These are phyloP conservation scores for Debaryomycetaceae sp. DNA, from an alignment of 1,139 yeast species.

Conservation along the genomic window DNA sequence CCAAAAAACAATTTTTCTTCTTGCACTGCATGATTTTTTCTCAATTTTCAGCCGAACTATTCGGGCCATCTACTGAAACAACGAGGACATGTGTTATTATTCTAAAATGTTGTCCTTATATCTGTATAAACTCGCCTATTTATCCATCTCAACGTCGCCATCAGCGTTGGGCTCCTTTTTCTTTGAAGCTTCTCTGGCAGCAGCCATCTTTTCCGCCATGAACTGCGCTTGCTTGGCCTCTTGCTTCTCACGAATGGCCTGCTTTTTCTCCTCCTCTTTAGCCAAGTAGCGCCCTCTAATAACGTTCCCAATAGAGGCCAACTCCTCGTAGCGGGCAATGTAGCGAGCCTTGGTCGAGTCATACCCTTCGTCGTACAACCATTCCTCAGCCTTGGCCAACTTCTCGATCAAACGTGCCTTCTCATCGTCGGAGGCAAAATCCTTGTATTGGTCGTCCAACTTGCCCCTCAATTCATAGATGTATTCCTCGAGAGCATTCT, in stretches of 20 bases:
- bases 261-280: constrained; percentile 93
- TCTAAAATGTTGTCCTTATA: constrained; percentile 1
- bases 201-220: constrained; percentile 88
- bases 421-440: constrained; percentile 87
- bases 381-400: constrained; percentile 87
- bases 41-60: no score
- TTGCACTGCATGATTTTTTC: no score
- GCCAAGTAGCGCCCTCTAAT: constrained; percentile 93
- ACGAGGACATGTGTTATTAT: background rate
- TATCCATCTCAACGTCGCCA: constrained; percentile 40
- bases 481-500: constrained; percentile 97
- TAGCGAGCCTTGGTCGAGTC: constrained; percentile 95
- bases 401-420: constrained; percentile 70
- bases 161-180: constrained; percentile 21
- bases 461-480: constrained; percentile 97
- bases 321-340: constrained; percentile 97
- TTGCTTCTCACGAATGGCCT: constrained; percentile 79
- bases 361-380: constrained; percentile 97
- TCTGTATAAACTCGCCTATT: constrained; percentile 7
- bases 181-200: constrained; percentile 55
- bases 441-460: constrained; percentile 86
- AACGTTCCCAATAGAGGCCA: constrained; percentile 90
- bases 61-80: background rate
- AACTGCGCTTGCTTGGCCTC: constrained; percentile 86
- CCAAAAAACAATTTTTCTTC: no score